Conservation (phyloP, 2,329 filamentous ascomycete species). For the Exophiala dermatitidis region DNA sequence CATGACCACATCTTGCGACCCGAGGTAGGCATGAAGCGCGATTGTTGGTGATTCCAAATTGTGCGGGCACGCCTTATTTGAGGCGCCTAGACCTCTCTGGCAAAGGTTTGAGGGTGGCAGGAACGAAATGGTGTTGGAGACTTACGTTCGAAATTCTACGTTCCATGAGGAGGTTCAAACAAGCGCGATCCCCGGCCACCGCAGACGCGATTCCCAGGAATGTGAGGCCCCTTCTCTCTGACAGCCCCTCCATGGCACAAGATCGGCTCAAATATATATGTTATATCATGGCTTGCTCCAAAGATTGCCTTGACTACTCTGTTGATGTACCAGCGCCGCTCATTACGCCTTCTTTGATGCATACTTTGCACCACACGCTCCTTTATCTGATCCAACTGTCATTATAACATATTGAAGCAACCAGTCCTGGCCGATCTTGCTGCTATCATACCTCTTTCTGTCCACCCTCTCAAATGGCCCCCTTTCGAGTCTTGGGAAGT, state of each 20-base stretch:
- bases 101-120: too few relatives aligned
- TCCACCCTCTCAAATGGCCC: conserved; percentile 6
- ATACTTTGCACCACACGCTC: background rate
- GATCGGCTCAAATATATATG: too few relatives aligned
- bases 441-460: background rate
- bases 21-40: too few relatives aligned
- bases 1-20: too few relatives aligned
- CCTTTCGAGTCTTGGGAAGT: conserved; percentile 5
- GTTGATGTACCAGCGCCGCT: background rate
- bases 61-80: too few relatives aligned
- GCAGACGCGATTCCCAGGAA: background rate
- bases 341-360: background rate
- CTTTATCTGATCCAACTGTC: background rate
- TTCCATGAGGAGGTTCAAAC: conserved; percentile 2
- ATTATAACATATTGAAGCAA: too few relatives aligned
- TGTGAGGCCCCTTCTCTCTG: background rate
- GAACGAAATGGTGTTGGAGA: too few relatives aligned
- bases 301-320: background rate
- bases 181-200: conserved; percentile 1
- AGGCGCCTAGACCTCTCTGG: too few relatives aligned
- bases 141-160: background rate
- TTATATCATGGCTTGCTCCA: too few relatives aligned
- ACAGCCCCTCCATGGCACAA: background rate
- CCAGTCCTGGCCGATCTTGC: background rate
- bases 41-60: too few relatives aligned